Percentiles rank a stretch among this genome's conserved stretches.
Conservation (phyloP, 768 basidiomycete genomes). For the Mycena polygramma region DNA sequence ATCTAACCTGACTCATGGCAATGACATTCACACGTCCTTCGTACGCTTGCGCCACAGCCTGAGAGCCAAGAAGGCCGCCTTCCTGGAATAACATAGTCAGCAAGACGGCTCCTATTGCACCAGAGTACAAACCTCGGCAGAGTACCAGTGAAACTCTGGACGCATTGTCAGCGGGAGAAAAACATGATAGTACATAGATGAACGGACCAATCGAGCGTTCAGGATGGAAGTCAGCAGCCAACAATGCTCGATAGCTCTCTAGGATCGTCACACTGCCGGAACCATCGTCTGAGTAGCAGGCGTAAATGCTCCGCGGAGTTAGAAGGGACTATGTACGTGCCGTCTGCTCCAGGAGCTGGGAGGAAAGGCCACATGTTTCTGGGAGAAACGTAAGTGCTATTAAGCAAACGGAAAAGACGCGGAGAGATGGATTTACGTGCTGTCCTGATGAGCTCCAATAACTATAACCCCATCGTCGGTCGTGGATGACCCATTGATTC, state of each 20-base stretch:
- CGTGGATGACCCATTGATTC: conserved; percentile 79
- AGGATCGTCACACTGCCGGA: conserved; percentile 86
- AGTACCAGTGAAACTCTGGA: conserved; percentile 86
- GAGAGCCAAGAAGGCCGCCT: conserved; percentile 88
- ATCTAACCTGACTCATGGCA: conserved; percentile 84
- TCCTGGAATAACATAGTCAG: conserved; percentile 62
- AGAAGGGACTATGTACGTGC: conserved; percentile 45
- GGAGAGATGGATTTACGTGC: conserved; percentile 48
- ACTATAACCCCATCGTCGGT: conserved; percentile 74
- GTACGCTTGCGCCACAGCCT: conserved; percentile 88
- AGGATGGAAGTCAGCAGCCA: conserved; percentile 78
- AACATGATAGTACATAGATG: neutral
- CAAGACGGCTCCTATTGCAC: conserved; percentile 29
- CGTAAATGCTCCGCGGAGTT: conserved; percentile 35
- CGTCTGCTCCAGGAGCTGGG: conserved; percentile 77
- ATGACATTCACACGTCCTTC: conserved; percentile 75
- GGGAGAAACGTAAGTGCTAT: conserved; percentile 50
- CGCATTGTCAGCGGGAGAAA: conserved; percentile 5
- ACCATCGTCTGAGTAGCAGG: conserved; percentile 71
- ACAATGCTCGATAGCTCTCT: conserved; percentile 79
- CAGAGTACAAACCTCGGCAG: conserved; percentile 70
- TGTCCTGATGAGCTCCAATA: conserved; percentile 88
- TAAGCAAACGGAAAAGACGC: conserved; percentile 23
- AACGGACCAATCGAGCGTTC: conserved; percentile 60
- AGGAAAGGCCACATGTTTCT: conserved; percentile 85